Conservation (phyloP, 140 eudicot species). For the Oenanthe javanica region DNA sequence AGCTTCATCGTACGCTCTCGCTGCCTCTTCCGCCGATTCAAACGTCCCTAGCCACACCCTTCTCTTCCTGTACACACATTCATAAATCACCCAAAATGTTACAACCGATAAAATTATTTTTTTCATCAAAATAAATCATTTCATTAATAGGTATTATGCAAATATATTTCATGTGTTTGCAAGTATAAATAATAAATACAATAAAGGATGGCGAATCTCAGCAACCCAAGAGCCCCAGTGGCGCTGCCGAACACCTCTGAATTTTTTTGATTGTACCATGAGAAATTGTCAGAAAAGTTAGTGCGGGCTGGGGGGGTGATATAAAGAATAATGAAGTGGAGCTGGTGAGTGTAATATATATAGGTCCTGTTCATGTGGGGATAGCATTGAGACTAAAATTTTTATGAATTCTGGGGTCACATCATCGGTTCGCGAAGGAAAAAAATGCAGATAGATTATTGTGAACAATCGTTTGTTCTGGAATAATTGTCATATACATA, state of each 20-base stretch:
- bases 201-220: slow-evolving; percentile 7
- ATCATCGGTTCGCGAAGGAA: no score
- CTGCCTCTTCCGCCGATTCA: slow-evolving; percentile 7
- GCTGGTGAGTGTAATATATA: not conserved
- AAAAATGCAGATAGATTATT: no score
- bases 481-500: no score
- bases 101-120: no score
- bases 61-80: not conserved
- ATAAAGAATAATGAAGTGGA: not conserved
- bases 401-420: no score
- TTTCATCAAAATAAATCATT: no score
- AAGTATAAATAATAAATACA: slow-evolving; percentile 13
- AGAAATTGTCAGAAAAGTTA: slow-evolving; percentile 4
- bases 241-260: slow-evolving; percentile 12
- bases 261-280: slow-evolving; percentile 12
- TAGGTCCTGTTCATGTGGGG: no score
- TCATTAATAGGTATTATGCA: no score
- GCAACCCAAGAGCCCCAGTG: slow-evolving; percentile 13
- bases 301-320: not conserved
- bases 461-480: no score
- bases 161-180: not conserved
- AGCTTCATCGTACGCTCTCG: slow-evolving; percentile 6
- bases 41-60: slow-evolving; percentile 10
- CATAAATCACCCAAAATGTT: no score
- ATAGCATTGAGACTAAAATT: no score